Evolutionary conservation across 345 rosid species (phyloP).

Genomic region (Combretum micranthum): DNA sequence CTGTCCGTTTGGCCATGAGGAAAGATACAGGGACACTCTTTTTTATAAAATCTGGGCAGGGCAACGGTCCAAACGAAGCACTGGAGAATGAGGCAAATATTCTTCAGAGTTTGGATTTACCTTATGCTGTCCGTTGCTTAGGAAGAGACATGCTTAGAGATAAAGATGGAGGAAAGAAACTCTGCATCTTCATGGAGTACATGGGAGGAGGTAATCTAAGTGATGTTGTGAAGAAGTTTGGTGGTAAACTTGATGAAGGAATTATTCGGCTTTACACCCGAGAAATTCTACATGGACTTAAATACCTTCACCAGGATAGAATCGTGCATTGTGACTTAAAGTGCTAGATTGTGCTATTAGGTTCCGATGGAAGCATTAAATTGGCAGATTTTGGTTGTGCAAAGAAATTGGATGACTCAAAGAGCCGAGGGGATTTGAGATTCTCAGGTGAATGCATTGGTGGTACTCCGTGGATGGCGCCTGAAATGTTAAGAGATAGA

Average conservation of each 20-base stretch:
- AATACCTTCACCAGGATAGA: slow-evolving; percentile 25
- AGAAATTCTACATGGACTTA: slow-evolving; percentile 26
- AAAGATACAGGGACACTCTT: slow-evolving; percentile 22
- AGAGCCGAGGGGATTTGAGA: neutral
- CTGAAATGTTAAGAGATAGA: slow-evolving; percentile 29
- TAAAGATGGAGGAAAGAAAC: slow-evolving; percentile 1
- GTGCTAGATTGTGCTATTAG: slow-evolving; percentile 29
- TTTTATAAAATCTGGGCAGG: slow-evolving; percentile 19
- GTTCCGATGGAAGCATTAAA: slow-evolving; percentile 19
- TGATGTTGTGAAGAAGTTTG: slow-evolving; percentile 20
- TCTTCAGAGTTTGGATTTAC: slow-evolving; percentile 23
- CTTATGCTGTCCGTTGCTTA: slow-evolving; percentile 16
- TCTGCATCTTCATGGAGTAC: slow-evolving; percentile 30
- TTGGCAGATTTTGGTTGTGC: slow-evolving; percentile 39
- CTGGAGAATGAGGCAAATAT: slow-evolving; percentile 20
- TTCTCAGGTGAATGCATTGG: slow-evolving; percentile 8
- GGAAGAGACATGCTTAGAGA: slow-evolving; percentile 14
- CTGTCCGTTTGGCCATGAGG: slow-evolving; percentile 28
- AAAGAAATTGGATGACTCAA: slow-evolving; percentile 7
- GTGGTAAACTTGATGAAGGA: slow-evolving; percentile 27
- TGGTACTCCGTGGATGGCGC: slow-evolving; percentile 45
- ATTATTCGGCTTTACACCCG: slow-evolving; percentile 16
- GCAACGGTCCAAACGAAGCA: slow-evolving; percentile 8
- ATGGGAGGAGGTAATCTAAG: slow-evolving; percentile 30
- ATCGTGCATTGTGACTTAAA: slow-evolving; percentile 36